A percentile compares a stretch with the other conserved stretches of the same genome.
Evolutionary conservation across 2,329 filamentous ascomycete genomes (phyloP).

Genomic region (Fusarium sp.): DNA sequence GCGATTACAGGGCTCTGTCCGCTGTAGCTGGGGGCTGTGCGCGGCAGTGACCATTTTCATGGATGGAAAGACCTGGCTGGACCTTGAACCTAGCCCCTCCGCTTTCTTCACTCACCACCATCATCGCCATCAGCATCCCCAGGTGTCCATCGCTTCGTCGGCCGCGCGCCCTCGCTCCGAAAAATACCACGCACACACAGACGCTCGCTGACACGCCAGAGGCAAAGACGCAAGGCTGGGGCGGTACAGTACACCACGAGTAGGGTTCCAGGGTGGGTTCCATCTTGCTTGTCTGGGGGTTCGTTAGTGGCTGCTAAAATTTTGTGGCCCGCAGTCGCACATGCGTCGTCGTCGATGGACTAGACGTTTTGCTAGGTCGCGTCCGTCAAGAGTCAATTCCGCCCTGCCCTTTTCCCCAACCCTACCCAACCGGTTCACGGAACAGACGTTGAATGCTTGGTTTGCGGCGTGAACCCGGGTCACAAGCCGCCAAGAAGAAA

Average conservation of each 20-base stretch:
- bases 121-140: background rate
- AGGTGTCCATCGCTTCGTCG: conserved; percentile 1
- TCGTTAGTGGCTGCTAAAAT: background rate
- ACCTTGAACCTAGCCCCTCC: background rate
- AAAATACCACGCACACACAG: background rate
- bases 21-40: background rate
- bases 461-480: background rate
- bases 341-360: background rate
- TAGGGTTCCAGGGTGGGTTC: background rate
- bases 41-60: background rate
- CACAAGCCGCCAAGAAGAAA: background rate
- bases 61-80: background rate
- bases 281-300: background rate
- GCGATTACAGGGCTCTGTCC: background rate
- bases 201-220: background rate
- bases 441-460: background rate
- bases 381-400: conserved; percentile 7
- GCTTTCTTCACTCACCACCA: conserved; percentile 4
- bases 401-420: background rate
- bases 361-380: background rate
- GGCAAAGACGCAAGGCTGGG: background rate
- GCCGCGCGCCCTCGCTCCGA: conserved; percentile 1
- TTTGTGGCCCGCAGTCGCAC: background rate
- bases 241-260: background rate
- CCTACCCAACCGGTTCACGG: background rate